Conservation (phyloP, 768 basidiomycete species). For the Cystobasidium tubakii region DNA sequence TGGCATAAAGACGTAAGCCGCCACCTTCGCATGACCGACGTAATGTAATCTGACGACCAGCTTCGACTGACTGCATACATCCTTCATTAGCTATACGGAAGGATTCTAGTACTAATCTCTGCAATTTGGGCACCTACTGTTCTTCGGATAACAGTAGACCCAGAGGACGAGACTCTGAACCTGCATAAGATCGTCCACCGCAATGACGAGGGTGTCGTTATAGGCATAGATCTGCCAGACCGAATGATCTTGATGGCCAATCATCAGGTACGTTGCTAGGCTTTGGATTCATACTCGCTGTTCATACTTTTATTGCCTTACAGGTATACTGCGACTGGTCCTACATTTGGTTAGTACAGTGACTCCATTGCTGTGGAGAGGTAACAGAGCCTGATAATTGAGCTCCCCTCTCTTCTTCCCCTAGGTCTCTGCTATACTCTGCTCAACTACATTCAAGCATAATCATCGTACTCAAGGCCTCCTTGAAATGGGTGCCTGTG, state of each 20-base stretch:
- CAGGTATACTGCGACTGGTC: constrained; percentile 54
- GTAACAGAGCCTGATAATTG: no score
- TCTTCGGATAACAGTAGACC: constrained; percentile 57
- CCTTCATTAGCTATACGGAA: background rate
- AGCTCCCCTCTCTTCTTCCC: constrained; percentile 10
- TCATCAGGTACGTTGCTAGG: constrained; percentile 63
- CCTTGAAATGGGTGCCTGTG: constrained; percentile 75
- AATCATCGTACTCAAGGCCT: constrained; percentile 87
- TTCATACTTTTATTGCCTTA: constrained; percentile 44
- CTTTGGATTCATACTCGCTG: constrained; percentile 68
- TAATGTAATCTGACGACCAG: background rate
- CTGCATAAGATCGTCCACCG: constrained; percentile 58
- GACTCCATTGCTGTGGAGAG: background rate
- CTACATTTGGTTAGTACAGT: constrained; percentile 59
- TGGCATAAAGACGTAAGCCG: constrained; percentile 11
- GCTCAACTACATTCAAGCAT: constrained; percentile 65
- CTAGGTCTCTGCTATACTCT: constrained; percentile 68
- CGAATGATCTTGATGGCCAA: constrained; percentile 82
- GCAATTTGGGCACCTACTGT: constrained; percentile 76
- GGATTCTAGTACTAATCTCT: constrained; percentile 60
- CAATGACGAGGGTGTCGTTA: constrained; percentile 58
- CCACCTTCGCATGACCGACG: background rate
- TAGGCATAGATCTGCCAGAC: constrained; percentile 64
- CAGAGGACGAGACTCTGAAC: constrained; percentile 23
- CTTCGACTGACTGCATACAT: background rate